phyloP scores from a whole-genome alignment of 2,329 filamentous ascomycete genomes.

The Talaromyces piceae region DNA sequence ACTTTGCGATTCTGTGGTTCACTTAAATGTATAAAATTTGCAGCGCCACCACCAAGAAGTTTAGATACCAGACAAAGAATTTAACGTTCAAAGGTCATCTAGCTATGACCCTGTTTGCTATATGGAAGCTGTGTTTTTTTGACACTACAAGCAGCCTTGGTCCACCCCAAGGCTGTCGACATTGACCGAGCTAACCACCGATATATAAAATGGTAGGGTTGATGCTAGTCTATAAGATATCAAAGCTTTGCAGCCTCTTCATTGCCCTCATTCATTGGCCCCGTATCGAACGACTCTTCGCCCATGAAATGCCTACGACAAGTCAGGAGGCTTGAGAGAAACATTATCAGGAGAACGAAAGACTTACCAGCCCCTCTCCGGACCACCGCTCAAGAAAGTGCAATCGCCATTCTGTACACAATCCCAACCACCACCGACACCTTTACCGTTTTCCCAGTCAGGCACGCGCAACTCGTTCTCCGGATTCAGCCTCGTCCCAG shows the following conservation, averaged over 20 bases:
- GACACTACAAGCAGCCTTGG: too few species aligned
- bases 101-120: background rate
- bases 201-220: background rate
- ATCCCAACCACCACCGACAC: conserved; percentile 70
- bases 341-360: conserved; percentile 14
- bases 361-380: conserved; percentile 78
- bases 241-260: conserved; percentile 4
- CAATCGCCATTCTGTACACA: conserved; percentile 79
- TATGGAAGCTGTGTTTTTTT: background rate
- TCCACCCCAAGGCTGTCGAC: too few species aligned
- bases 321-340: conserved; percentile 15
- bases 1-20: background rate
- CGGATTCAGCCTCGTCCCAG: conserved; percentile 22
- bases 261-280: conserved; percentile 19
- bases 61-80: background rate
- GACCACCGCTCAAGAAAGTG: conserved; percentile 67
- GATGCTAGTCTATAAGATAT: background rate
- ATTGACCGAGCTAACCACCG: background rate
- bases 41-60: background rate
- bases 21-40: background rate
- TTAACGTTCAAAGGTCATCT: too few species aligned
- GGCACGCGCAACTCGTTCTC: conserved; percentile 19
- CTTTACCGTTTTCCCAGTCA: conserved; percentile 52
- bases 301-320: conserved; percentile 37
- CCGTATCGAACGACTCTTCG: conserved; percentile 40